Conservation (phyloP, 768 basidiomycete species). For the Tulasnella sp. region DNA sequence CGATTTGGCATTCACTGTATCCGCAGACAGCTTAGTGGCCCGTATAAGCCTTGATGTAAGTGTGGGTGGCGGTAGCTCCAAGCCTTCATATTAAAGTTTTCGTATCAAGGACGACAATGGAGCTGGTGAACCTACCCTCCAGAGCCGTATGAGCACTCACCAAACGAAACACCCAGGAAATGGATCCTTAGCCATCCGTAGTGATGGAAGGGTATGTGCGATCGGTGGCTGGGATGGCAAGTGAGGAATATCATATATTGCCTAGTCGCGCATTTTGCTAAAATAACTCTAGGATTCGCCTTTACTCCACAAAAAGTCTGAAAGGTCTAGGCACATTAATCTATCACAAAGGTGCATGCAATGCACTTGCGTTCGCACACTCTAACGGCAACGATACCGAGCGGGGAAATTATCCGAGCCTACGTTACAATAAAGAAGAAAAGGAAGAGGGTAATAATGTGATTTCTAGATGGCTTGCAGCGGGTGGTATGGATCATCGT, state of each 20-base stretch:
- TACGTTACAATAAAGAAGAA: conserved; percentile 1
- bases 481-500: conserved; percentile 53
- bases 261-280: neutral
- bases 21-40: conserved; percentile 53
- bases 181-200: conserved; percentile 55
- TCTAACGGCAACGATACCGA: neutral
- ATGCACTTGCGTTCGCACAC: conserved; percentile 57
- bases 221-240: conserved; percentile 90
- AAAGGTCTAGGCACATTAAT: conserved; percentile 72
- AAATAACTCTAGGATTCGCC: conserved; percentile 44
- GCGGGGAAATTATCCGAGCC: conserved; percentile 6
- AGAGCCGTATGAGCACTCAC: conserved; percentile 22
- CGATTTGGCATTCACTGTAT: conserved; percentile 59
- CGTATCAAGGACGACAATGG: too few species aligned
- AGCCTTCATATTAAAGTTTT: neutral
- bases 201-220: conserved; percentile 68
- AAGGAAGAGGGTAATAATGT: conserved; percentile 42
- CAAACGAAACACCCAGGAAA: conserved; percentile 73
- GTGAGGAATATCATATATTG: conserved; percentile 49
- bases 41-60: conserved; percentile 22
- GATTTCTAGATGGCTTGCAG: conserved; percentile 46
- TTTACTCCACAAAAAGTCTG: conserved; percentile 69
- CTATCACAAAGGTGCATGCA: conserved; percentile 70
- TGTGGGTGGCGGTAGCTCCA: neutral
- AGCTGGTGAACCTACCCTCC: neutral